Evolutionary conservation across 2,329 filamentous ascomycete genomes (phyloP).

Genomic region (Chaetoscypha palmicola): DNA sequence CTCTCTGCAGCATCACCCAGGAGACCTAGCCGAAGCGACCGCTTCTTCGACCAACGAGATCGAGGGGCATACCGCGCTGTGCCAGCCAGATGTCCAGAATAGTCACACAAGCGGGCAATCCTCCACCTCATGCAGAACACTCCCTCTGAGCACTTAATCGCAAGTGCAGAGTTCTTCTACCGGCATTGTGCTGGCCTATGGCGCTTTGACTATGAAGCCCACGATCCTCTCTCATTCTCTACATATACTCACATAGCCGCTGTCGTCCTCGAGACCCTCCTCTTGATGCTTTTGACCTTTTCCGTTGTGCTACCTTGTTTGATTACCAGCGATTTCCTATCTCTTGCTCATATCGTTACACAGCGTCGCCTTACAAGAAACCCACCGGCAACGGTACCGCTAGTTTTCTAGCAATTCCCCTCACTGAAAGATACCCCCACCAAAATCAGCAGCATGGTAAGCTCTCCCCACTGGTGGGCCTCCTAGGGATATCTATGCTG

Average conservation of each 20-base stretch:
- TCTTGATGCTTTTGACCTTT: conserved; percentile 26
- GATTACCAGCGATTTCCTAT: conserved; percentile 22
- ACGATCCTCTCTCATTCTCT: conserved; percentile 15
- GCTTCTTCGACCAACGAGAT: conserved; percentile 18
- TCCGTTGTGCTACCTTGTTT: conserved; percentile 18
- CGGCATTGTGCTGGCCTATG: conserved; percentile 24
- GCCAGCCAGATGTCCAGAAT: conserved; percentile 12
- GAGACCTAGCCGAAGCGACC: conserved; percentile 14
- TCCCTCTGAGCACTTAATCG: conserved; percentile 16
- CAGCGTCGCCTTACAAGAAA: conserved; percentile 16
- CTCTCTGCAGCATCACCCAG: conserved; percentile 7
- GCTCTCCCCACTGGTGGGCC: conserved; percentile 1
- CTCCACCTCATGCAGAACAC: conserved; percentile 23
- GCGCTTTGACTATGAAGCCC: conserved; percentile 23
- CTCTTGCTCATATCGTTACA: conserved; percentile 12
- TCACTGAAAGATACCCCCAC: conserved; percentile 20
- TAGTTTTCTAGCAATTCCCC: conserved; percentile 22
- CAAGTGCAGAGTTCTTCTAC: conserved; percentile 20
- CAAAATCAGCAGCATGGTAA: conserved; percentile 24
- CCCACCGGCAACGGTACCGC: conserved; percentile 28
- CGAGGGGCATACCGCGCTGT: conserved; percentile 11
- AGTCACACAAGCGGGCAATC: conserved; percentile 18
- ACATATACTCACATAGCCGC: conserved; percentile 31
- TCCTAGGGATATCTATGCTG: conserved; percentile 12
- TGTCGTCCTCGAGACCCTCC: conserved; percentile 17